Evolutionary conservation across 768 basidiomycete species (phyloP), one percentile per base, ranked within the genome.

Genomic region (Lactarius indigo): DNA sequence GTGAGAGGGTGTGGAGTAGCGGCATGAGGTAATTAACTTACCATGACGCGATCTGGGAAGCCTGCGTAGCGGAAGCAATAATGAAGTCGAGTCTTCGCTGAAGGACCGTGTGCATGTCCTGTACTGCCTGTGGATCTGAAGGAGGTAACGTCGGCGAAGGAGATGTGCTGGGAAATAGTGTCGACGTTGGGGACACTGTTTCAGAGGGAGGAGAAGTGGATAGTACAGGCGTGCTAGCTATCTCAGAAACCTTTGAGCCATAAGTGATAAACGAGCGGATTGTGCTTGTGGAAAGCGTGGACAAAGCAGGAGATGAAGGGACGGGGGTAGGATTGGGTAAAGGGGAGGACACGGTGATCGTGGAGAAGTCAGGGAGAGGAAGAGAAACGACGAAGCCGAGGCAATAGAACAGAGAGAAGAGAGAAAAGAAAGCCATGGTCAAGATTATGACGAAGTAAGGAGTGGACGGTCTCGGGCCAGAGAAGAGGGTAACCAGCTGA

Each of bases 31-130:
- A 30, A 55, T 20, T 33, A 2, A 64, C 64, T 23, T 54, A 37
- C 70, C 68, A 71, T 39, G 61, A 52, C 26, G 64, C 31, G 10
- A 71, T 64, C 4, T 50, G 35, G 23, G 68, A 60, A 8, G 23
- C 41, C 23, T 42, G 28, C 23, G 54, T 64, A 17, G 44, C 62
- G 26, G 62, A 61, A 20, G 60, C 42, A 26, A 47, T 44, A 23
- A 71, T 69, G 30, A 64, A 71, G 5, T 33, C 57, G 23, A 66
- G 39, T 57, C 68, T 65, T 28, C 68, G 60, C n/a, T 47, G 57
- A 28, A 71, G 52, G 26, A 69, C 52, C 2, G 62, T 69, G 17
- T 69, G 8, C 68, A 71, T 60, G 50, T 66, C 68, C 61, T 64
- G 59, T 9, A 42, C n/a, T 17, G 64, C 39, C 41, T 44, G 31